Evolutionary conservation across 495 filamentous ascomycete species (phyloP), one percentile per base, ranked within the genome.

Genomic region (Cairneyella variabilis): DNA sequence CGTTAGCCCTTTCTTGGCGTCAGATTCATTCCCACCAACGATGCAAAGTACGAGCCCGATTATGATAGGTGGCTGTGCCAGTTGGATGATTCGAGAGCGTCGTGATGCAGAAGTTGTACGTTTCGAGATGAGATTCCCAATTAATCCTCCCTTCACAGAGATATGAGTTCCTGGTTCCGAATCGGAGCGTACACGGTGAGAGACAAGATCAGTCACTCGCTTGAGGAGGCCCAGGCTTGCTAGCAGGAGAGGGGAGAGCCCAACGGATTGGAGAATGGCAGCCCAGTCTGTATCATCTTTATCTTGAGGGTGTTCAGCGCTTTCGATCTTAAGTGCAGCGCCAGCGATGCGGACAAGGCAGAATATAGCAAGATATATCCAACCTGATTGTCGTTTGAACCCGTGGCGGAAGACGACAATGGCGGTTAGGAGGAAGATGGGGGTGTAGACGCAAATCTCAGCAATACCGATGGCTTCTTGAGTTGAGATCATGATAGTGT

Each of bases 1-100:
- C 2, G 7, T 54, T 8, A 9, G 20, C 1, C 57, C 58, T 23
- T 41, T 18, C 16, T 2, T 41, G 48, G 51, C n/a, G 34, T 3
- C 20, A 16, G 34, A 3, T 2, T 44, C 18, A 11, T 22, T 39
- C 37, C 59, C 59, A 21, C 59, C 59, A 23, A 56, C 58, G 36
- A 62, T 61, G 36, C 59, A 51, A 9, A 60, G 53, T 10, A 52
- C 37, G 9, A 62, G 39, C 16, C 41, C 58, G 46, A 56, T 38
- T 7, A 42, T 38, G 23, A 26, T 39, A 8, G 42, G 51, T 0
- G 47, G 6, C 16, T 54, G 51, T 3, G 27, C 3, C 0, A 54
- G 2, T 26, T 54, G 42, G 16, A 54, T 54, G 22, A 54, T 8
- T 3, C 42, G 27, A 36, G 32, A 42, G 9, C 51, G 39, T 3